Evolutionary conservation across 257 asterid species (phyloP).

Genomic region (Scutellaria baicalensis): DNA sequence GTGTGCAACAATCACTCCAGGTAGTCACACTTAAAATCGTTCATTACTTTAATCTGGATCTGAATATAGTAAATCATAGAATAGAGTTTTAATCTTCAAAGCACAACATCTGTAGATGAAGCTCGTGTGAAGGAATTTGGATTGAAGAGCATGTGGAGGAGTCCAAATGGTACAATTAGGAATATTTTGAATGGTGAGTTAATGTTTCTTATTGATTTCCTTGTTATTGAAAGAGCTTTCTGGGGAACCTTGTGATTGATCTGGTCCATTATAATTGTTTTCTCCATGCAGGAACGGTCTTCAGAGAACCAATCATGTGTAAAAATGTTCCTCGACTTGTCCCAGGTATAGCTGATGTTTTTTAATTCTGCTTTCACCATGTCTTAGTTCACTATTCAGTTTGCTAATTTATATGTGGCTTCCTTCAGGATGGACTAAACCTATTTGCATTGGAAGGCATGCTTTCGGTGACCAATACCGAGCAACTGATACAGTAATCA

Average conservation of each 20-base stretch:
- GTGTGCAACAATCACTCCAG: slow-evolving; percentile 99
- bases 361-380: not conserved
- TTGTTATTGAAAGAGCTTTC: not conserved
- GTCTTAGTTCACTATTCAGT: not conserved
- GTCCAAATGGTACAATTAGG: slow-evolving; percentile 98
- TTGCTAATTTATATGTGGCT: slow-evolving; percentile 7
- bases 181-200: slow-evolving; percentile 84
- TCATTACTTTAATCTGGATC: not conserved
- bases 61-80: not conserved
- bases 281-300: slow-evolving; percentile 69
- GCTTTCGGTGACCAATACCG: slow-evolving; percentile 97
- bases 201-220: not conserved
- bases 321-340: slow-evolving; percentile 91
- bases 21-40: slow-evolving; percentile 26
- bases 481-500: slow-evolving; percentile 90
- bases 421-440: slow-evolving; percentile 85
- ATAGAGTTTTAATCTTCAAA: not conserved
- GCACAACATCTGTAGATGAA: slow-evolving; percentile 49
- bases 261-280: not conserved
- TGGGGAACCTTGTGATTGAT: not conserved
- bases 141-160: slow-evolving; percentile 92
- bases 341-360: slow-evolving; percentile 45
- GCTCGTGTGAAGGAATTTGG: slow-evolving; percentile 78
- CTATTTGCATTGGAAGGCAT: slow-evolving; percentile 98
- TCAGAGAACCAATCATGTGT: slow-evolving; percentile 95